These are phyloP conservation scores for Sporobolomyces pararoseus DNA, from an alignment of 768 basidiomycete species.

Conservation along the genomic window DNA sequence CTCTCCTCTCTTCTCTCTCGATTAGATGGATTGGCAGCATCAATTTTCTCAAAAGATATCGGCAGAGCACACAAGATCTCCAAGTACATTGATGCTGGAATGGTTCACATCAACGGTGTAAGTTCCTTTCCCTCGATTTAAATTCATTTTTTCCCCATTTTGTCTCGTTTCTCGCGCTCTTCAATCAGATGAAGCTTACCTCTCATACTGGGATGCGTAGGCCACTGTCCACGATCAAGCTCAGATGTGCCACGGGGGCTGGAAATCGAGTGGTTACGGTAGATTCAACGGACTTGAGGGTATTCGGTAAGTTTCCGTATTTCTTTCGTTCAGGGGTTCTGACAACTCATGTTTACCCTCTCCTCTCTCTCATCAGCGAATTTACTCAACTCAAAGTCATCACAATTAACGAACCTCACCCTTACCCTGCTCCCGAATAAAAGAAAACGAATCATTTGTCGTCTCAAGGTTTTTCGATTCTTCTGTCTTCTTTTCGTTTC, in stretches of 20 bases:
- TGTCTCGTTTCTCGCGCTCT: too few relatives aligned
- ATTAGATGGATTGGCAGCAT: conserved; percentile 46
- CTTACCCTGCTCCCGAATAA: conserved; percentile 19
- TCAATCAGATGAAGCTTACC: background rate
- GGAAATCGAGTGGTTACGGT: conserved; percentile 46
- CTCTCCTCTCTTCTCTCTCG: background rate
- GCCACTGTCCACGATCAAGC: conserved; percentile 47
- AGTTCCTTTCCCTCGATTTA: background rate
- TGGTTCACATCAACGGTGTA: conserved; percentile 43
- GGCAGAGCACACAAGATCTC: conserved; percentile 45
- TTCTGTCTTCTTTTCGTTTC: too few relatives aligned
- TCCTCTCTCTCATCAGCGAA: conserved; percentile 40
- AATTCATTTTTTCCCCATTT: too few relatives aligned
- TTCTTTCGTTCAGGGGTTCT: background rate
- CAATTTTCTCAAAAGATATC: conserved; percentile 47
- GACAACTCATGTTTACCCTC: too few relatives aligned
- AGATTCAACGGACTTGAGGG: conserved; percentile 48
- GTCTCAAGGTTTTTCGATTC: too few relatives aligned
- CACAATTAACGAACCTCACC: conserved; percentile 33
- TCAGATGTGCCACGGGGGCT: conserved; percentile 46
- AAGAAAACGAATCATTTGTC: too few relatives aligned
- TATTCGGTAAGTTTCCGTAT: conserved; percentile 15
- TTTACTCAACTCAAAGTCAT: conserved; percentile 48
- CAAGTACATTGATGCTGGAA: conserved; percentile 46
- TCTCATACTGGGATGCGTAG: background rate